Evolutionary conservation across 108 stramenopile genomes (phyloP), one percentile per base, ranked within the genome.

Genomic region (Pseudonitzschia delicatissima): DNA sequence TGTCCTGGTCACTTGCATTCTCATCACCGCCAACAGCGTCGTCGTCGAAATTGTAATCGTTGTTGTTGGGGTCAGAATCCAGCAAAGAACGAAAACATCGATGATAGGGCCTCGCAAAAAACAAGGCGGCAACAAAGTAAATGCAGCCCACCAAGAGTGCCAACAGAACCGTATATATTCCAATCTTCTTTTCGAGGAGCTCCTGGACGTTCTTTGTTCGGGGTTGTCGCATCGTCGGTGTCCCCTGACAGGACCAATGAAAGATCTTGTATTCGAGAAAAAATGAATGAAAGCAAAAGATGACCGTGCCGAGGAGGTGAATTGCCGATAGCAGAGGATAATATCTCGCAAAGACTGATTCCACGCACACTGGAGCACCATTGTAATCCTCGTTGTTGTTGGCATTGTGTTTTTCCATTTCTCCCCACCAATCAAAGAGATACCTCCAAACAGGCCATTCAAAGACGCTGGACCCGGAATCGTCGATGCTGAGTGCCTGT

Each of bases 201-300:
- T 7, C 12, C 32, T 76, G 65, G 13, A 80, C 71, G 27, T 62
- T 44, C 0, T 31, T 39, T 0, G 74, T 64, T 23, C 78, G 78
- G 6, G 69, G 65, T 62, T 74, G 62, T 51, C 68, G 51, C 33
- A 67, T 55, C 1, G 79, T 80, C 15, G 79, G 79, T 6, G 74
- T 76, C 2, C 79, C 79, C 33, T 66, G 66, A 45, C 63, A 66
- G 35, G 63, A 64, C 71, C 66, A 71, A 32, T 61, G 48, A 23
- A 35, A 72, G 0, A 80, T 55, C 32, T 37, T 57, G 27, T 47
- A 65, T 62, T 80, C 71, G 36, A 67, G 40, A 3, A 42, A 15
- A 2, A 74, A 64, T 6, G 67, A 49, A 18, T 55, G 20, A 0
- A 74, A 8, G 18, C 62, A 66, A 64, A 68, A 75, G 17, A 68